Evolutionary conservation across 2,329 filamentous ascomycete genomes (phyloP).

Genomic region (Cordyceps cateniannulata): DNA sequence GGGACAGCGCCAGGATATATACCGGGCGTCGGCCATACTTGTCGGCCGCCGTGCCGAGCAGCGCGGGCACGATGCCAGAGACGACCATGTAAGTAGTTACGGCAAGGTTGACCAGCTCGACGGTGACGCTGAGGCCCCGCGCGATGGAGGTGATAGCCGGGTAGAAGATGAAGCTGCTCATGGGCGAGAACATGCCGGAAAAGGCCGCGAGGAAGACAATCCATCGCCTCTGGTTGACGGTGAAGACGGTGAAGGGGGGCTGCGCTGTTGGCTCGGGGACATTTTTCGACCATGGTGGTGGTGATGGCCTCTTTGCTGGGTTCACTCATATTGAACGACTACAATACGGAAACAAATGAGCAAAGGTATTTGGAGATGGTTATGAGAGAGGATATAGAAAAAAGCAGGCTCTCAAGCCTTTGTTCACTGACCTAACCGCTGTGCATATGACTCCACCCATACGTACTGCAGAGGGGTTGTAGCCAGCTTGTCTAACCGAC

Average conservation of each 20-base stretch:
- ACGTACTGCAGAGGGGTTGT: too few relatives aligned
- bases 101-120: conserved; percentile 28
- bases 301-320: background rate
- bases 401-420: too few relatives aligned
- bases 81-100: conserved; percentile 36
- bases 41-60: conserved; percentile 37
- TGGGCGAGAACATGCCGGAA: conserved; percentile 17
- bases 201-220: conserved; percentile 22
- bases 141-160: conserved; percentile 21
- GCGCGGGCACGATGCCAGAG: conserved; percentile 36
- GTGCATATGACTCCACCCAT: background rate
- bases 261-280: background rate
- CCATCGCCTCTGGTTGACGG: conserved; percentile 7
- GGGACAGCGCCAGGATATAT: conserved; percentile 9
- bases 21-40: conserved; percentile 13
- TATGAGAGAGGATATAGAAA: too few relatives aligned
- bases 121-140: conserved; percentile 17
- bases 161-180: conserved; percentile 23
- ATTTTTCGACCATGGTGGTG: background rate
- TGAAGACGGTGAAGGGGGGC: conserved; percentile 3
- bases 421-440: too few relatives aligned
- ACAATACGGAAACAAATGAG: too few relatives aligned
- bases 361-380: too few relatives aligned
- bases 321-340: background rate
- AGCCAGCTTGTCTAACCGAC: too few relatives aligned